Evolutionary conservation across 75 land plant species (phyloP).

Genomic region (Pseudotsuga menziesii): DNA sequence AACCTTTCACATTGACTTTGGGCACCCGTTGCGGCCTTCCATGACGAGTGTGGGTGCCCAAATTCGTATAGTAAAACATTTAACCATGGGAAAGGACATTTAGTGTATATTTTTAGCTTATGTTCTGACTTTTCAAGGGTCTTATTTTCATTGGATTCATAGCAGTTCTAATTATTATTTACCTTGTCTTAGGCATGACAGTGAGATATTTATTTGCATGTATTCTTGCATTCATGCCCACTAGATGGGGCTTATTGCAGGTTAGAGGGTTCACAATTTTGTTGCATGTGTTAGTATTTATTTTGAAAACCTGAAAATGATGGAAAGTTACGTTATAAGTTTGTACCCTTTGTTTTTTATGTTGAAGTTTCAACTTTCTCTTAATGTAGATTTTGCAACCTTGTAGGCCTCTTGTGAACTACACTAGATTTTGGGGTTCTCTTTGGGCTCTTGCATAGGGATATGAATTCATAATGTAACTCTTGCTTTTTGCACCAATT

Average conservation of each 20-base stretch:
- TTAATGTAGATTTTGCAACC: slow-evolving; percentile 69
- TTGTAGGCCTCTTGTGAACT: slow-evolving; percentile 41
- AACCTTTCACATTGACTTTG: too few species aligned
- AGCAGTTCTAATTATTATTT: slow-evolving; percentile 51
- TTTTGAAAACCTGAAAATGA: slow-evolving; percentile 1
- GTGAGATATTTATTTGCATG: slow-evolving; percentile 65
- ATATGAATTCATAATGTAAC: slow-evolving; percentile 65
- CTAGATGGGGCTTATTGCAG: slow-evolving; percentile 81
- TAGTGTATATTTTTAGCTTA: slow-evolving; percentile 81
- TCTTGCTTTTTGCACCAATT: slow-evolving; percentile 52
- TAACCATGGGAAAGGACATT: slow-evolving; percentile 70
- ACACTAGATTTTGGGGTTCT: slow-evolving; percentile 64
- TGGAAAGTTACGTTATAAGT: background rate
- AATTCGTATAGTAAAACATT: too few species aligned
- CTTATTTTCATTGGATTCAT: slow-evolving; percentile 66
- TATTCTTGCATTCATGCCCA: slow-evolving; percentile 82
- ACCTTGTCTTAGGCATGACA: slow-evolving; percentile 50
- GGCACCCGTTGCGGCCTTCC: too few species aligned
- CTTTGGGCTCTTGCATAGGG: slow-evolving; percentile 56
- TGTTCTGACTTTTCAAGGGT: slow-evolving; percentile 74
- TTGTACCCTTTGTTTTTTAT: background rate
- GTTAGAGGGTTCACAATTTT: slow-evolving; percentile 8
- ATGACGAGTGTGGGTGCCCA: too few species aligned
- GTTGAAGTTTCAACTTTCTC: background rate
- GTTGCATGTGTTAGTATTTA: slow-evolving; percentile 18